These are phyloP conservation scores for Raddia guianensis DNA, from an alignment of 176 grass and related monocot genomes.

Conservation along the genomic window DNA sequence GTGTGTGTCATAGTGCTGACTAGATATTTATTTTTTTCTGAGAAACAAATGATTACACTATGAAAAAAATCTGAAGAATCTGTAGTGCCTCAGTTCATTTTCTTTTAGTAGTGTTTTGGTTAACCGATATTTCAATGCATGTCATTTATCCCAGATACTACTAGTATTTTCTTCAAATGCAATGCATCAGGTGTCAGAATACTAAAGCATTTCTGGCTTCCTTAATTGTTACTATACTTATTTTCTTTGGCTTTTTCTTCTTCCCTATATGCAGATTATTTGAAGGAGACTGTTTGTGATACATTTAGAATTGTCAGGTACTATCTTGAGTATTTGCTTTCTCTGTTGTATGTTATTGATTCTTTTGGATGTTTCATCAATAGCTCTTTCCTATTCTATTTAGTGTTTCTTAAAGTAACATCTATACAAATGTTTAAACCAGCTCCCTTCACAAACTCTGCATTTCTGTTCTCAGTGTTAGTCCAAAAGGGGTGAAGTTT, in stretches of 20 bases:
- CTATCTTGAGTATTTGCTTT: slow-evolving; percentile 21
- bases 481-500: slow-evolving; percentile 71
- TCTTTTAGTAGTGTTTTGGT: slow-evolving; percentile 27
- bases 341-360: slow-evolving; percentile 9
- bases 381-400: neutral
- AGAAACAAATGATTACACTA: neutral
- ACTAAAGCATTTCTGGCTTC: slow-evolving; percentile 7
- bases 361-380: neutral
- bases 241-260: slow-evolving; percentile 32
- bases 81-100: slow-evolving; percentile 20
- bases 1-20: neutral
- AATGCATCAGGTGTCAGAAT: slow-evolving; percentile 27
- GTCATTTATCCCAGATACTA: slow-evolving; percentile 7
- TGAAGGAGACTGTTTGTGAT: slow-evolving; percentile 71
- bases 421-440: slow-evolving; percentile 18
- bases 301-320: slow-evolving; percentile 75
- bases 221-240: slow-evolving; percentile 4
- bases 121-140: neutral
- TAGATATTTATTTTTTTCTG: neutral
- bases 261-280: slow-evolving; percentile 59
- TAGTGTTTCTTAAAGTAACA: slow-evolving; percentile 12
- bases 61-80: slow-evolving; percentile 8
- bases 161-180: slow-evolving; percentile 22
- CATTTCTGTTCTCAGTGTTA: slow-evolving; percentile 65
- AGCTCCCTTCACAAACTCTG: slow-evolving; percentile 1